These are phyloP conservation scores for Paraphoma chrysanthemicola DNA, from an alignment of 2,329 filamentous ascomycete genomes.

Conservation along the genomic window DNA sequence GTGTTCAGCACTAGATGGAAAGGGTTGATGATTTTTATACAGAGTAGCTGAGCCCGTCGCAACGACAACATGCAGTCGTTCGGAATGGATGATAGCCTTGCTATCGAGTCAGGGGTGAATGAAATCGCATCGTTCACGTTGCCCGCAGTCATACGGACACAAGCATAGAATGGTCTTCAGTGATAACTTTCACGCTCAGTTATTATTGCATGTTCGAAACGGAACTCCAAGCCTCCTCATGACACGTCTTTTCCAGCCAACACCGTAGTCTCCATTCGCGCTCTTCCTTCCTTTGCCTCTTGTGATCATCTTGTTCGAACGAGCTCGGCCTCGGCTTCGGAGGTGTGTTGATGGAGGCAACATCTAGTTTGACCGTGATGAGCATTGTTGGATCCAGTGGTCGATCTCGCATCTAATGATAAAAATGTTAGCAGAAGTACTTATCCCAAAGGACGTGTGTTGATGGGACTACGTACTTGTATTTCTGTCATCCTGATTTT, in stretches of 20 bases:
- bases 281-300: neutral
- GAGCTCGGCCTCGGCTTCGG: neutral
- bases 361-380: conserved; percentile 3
- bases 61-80: too few relatives aligned
- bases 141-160: too few relatives aligned
- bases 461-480: neutral
- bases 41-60: too few relatives aligned
- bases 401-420: neutral
- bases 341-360: neutral
- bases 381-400: neutral
- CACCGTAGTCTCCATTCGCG: neutral
- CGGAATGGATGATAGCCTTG: too few relatives aligned
- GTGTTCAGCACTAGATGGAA: too few relatives aligned
- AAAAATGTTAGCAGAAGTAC: neutral
- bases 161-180: too few relatives aligned
- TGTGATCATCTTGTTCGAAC: neutral
- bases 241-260: conserved; percentile 20
- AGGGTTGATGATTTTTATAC: too few relatives aligned
- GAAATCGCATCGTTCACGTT: too few relatives aligned
- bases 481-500: neutral
- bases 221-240: conserved; percentile 23
- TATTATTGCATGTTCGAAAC: neutral
- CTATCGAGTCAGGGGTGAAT: too few relatives aligned
- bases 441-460: neutral
- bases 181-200: too few relatives aligned